These are phyloP conservation scores for Yarrowia deformans DNA, from an alignment of 805 yeast species.

Conservation along the genomic window DNA sequence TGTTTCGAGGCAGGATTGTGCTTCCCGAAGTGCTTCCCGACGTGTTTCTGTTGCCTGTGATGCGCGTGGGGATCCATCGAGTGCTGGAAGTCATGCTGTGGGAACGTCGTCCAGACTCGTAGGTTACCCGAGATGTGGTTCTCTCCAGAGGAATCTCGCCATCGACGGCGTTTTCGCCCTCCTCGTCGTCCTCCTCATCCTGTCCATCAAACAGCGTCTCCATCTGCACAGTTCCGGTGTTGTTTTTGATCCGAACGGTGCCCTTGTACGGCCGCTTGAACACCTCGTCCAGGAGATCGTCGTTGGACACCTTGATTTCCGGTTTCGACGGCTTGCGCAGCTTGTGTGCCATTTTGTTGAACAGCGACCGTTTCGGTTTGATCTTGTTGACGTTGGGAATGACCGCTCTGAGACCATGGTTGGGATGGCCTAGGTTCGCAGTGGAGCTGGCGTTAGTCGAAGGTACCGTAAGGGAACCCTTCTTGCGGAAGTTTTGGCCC, in stretches of 20 bases:
- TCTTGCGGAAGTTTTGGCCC: slow-evolving; percentile 35
- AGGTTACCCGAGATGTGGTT: slow-evolving; percentile 12
- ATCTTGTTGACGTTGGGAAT: neutral
- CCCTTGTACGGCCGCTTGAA: slow-evolving; percentile 48
- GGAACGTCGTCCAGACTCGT: slow-evolving; percentile 20
- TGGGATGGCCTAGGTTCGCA: neutral
- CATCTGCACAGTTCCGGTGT: slow-evolving; percentile 23
- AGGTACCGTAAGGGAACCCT: neutral
- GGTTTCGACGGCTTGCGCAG: slow-evolving; percentile 37
- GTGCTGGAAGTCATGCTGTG: slow-evolving; percentile 24
- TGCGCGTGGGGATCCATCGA: slow-evolving; percentile 22
- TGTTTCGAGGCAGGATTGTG: slow-evolving; percentile 8
- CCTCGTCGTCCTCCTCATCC: neutral
- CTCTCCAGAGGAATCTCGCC: slow-evolving; percentile 20
- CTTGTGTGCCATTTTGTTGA: slow-evolving; percentile 11
- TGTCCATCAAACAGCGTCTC: slow-evolving; percentile 26
- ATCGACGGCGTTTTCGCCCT: slow-evolving; percentile 9
- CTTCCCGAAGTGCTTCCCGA: slow-evolving; percentile 13
- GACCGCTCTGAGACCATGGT: neutral
- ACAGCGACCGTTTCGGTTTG: slow-evolving; percentile 10
- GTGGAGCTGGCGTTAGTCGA: slow-evolving; percentile 15
- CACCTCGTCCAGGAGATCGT: slow-evolving; percentile 48
- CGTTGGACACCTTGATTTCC: slow-evolving; percentile 44
- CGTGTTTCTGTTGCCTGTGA: slow-evolving; percentile 16
- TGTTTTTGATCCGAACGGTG: slow-evolving; percentile 42